phyloP scores from a whole-genome alignment of 2,329 filamentous ascomycete genomes.

The Penicillium sp. region DNA sequence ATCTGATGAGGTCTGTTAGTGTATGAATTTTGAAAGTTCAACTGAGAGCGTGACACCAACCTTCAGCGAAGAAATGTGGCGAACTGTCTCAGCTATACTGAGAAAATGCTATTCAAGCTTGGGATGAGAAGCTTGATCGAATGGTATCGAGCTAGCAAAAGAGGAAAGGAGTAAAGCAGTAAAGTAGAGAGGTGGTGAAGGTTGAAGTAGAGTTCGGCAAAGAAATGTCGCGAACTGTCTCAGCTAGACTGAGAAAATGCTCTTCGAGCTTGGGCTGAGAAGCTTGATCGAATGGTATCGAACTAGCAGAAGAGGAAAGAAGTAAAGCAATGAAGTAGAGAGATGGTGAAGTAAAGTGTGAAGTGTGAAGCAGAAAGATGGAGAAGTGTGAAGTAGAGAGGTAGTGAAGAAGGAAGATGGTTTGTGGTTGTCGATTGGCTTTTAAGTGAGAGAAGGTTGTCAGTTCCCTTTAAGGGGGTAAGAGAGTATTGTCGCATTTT shows the following conservation, averaged over 20 bases:
- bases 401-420: neutral
- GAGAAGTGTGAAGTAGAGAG: neutral
- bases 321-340: neutral
- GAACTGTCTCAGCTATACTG: neutral
- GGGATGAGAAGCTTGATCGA: neutral
- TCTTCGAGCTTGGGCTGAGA: neutral
- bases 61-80: neutral
- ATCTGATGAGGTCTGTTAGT: neutral
- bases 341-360: neutral
- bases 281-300: neutral
- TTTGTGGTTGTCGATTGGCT: neutral
- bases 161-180: too few relatives aligned
- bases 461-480: too few relatives aligned
- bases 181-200: too few relatives aligned
- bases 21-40: neutral
- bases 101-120: neutral
- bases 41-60: neutral
- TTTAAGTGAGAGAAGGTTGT: neutral
- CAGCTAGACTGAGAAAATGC: neutral
- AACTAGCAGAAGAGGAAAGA: neutral
- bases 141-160: too few relatives aligned
- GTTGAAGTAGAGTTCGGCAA: neutral
- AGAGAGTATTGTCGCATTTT: neutral
- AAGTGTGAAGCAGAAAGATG: neutral
- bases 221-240: neutral